A percentile compares a stretch with the other conserved stretches of the same genome.
These are phyloP conservation scores for Leucocoprinus leucothites DNA, from an alignment of 768 basidiomycete species.

Conservation along the genomic window DNA sequence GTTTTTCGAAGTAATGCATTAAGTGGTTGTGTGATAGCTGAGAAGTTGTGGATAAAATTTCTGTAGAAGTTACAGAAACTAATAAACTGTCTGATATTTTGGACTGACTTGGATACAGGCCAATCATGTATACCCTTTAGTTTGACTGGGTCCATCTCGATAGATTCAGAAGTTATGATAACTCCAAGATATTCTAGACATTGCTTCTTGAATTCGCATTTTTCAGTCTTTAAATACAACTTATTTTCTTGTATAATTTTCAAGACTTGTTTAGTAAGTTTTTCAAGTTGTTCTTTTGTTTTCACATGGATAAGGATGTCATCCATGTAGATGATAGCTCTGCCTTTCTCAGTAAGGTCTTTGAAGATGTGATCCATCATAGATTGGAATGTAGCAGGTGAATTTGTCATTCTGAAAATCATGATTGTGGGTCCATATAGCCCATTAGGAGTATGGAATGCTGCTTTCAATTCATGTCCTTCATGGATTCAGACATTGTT, in stretches of 20 bases:
- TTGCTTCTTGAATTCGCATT: conserved; percentile 2
- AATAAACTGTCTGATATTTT: too few relatives aligned
- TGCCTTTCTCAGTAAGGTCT: too few relatives aligned
- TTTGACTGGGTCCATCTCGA: not conserved
- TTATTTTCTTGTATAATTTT: not conserved
- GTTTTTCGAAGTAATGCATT: too few relatives aligned
- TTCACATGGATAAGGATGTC: not conserved
- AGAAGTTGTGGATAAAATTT: too few relatives aligned
- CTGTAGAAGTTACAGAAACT: too few relatives aligned
- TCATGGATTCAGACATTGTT: not conserved
- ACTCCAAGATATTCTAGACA: conserved; percentile 2
- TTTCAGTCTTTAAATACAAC: conserved; percentile 1
- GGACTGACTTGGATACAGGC: too few relatives aligned
- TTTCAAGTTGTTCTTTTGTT: not conserved
- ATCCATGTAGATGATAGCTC: not conserved
- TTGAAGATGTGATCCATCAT: conserved; percentile 2
- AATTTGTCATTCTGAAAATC: not conserved
- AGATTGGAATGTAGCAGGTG: not conserved
- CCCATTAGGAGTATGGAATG: not conserved
- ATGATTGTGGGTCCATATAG: too few relatives aligned
- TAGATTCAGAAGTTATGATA: not conserved
- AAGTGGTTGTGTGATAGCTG: too few relatives aligned
- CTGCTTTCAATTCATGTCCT: conserved; percentile 4
- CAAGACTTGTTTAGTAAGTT: not conserved
- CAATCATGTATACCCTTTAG: too few relatives aligned